Evolutionary conservation across 2,329 filamentous ascomycete genomes (phyloP).

Genomic region (Diaporthe ampelina): DNA sequence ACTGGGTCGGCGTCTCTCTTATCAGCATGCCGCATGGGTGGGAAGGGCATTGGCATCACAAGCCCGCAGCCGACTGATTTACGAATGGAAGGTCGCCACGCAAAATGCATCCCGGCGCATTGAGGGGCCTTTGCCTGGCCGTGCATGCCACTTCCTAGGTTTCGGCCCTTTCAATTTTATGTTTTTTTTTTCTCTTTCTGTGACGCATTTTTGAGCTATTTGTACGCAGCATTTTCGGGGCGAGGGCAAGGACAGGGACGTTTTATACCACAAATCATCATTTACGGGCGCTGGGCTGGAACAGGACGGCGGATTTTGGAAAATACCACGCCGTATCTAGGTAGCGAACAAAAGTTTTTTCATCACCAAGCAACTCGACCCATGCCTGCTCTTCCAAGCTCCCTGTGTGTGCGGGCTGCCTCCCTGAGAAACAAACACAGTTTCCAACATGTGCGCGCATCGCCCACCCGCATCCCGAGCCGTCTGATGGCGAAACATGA

Average conservation of each 20-base stretch:
- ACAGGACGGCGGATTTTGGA: constrained; percentile 3
- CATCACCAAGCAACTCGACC: background rate
- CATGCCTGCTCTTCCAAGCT: background rate
- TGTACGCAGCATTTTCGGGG: constrained; percentile 37
- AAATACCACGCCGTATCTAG: constrained; percentile 14
- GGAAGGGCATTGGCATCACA: constrained; percentile 6
- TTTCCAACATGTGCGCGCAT: background rate
- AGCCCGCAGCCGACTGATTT: constrained; percentile 5
- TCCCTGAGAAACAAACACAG: background rate
- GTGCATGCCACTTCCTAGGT: background rate
- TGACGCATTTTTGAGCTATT: background rate
- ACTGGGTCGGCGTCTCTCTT: constrained; percentile 1
- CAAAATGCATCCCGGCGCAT: background rate
- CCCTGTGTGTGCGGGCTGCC: background rate
- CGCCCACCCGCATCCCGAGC: background rate
- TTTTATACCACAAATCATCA: constrained; percentile 40
- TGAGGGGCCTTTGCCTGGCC: background rate
- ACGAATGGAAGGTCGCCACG: background rate
- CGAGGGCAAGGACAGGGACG: constrained; percentile 33
- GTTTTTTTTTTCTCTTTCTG: background rate
- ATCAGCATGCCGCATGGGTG: constrained; percentile 6
- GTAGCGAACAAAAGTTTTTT: constrained; percentile 28
- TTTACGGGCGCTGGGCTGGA: constrained; percentile 23
- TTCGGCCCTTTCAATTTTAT: background rate
- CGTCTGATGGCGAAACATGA: constrained; percentile 21